phyloP scores from a whole-genome alignment of 2,329 filamentous ascomycete genomes.

The Nannizziopsis barbatae region DNA sequence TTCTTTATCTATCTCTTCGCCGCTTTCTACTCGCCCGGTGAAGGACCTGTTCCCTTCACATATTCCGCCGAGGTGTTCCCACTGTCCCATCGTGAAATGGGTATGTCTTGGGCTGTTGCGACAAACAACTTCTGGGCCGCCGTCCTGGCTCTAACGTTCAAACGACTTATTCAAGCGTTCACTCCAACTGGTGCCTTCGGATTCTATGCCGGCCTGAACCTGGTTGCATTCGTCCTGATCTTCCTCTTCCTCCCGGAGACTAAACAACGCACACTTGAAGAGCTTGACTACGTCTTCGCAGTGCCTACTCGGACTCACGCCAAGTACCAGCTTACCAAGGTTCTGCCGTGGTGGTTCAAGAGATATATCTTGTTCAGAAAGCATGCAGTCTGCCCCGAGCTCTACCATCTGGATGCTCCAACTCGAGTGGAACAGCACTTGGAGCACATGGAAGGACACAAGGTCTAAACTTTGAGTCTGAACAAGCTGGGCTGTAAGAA shows the following conservation, averaged over 20 bases:
- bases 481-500: too few species aligned
- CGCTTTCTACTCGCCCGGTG: constrained; percentile 53
- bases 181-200: constrained; percentile 48
- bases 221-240: constrained; percentile 51
- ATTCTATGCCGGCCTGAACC: constrained; percentile 51
- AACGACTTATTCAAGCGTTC: constrained; percentile 35
- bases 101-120: constrained; percentile 38
- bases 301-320: constrained; percentile 50
- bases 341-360: constrained; percentile 51
- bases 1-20: constrained; percentile 56
- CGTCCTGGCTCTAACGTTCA: constrained; percentile 36
- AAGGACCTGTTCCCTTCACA: constrained; percentile 45
- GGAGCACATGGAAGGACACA: neutral
- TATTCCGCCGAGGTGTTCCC: constrained; percentile 48
- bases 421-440: neutral
- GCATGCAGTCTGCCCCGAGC: constrained; percentile 35
- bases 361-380: constrained; percentile 45
- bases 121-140: constrained; percentile 36
- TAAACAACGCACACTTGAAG: constrained; percentile 45
- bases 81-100: constrained; percentile 44
- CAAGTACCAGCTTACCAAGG: constrained; percentile 46
- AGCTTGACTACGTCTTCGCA: constrained; percentile 49
- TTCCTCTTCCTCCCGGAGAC: constrained; percentile 51
- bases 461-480: neutral
- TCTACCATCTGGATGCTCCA: constrained; percentile 31